Conservation (phyloP, 139 green algal species). For the Coccomyxa sp. region DNA sequence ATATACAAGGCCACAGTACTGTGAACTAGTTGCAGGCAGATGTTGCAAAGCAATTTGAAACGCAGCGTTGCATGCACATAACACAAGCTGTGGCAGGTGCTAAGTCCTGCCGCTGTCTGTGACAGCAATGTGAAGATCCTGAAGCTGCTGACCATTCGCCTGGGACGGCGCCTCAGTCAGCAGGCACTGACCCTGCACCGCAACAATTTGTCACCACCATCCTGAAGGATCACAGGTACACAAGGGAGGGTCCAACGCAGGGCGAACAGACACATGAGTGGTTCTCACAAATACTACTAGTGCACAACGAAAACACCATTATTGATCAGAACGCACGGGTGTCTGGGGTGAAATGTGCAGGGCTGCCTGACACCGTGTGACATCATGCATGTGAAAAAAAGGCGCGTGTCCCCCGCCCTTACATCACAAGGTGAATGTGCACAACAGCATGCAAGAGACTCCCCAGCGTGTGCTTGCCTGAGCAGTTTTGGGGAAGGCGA, state of each 20-base stretch:
- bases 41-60: not conserved
- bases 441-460: not conserved
- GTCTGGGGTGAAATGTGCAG: too few species aligned
- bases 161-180: slow-evolving; percentile 73
- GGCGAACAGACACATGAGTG: too few species aligned
- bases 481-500: slow-evolving; percentile 98
- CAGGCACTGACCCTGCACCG: slow-evolving; percentile 62
- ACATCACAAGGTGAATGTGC: not conserved
- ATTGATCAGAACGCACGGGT: not conserved
- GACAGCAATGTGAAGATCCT: slow-evolving; percentile 42
- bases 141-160: slow-evolving; percentile 58
- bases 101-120: not conserved
- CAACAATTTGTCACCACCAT: too few species aligned
- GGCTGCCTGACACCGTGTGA: too few species aligned
- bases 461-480: slow-evolving; percentile 19
- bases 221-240: not conserved
- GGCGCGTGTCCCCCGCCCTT: too few species aligned
- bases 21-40: not conserved
- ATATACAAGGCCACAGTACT: not conserved
- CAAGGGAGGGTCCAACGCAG: not conserved
- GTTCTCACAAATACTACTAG: not conserved
- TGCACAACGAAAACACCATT: not conserved
- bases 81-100: not conserved
- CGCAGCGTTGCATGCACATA: not conserved
- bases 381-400: too few species aligned